Evolutionary conservation across 768 basidiomycete species (phyloP), one percentile per base, ranked within the genome.

Genomic region (Pisolithus orientalis): DNA sequence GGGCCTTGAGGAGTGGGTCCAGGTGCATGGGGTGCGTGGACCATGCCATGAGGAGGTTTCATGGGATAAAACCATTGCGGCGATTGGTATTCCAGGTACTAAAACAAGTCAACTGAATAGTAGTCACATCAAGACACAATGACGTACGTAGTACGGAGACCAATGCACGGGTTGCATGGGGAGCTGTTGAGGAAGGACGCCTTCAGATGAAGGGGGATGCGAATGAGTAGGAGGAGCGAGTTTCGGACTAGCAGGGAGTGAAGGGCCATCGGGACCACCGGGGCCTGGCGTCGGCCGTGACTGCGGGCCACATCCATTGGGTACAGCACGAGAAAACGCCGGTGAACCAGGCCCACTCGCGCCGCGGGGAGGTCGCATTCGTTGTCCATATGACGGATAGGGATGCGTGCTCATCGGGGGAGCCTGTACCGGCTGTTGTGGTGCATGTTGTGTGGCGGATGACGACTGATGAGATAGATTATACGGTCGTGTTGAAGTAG

Each of bases 321-420:
- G 71, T 67, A 84, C 75, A 45, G 77, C 73, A 31, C 86, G 80
- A 34, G 76, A 58, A 66, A 80, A 87, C 28, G 77, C 77, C 40
- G 86, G 85, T 65, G 87, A 87, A 47, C 84, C 77, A 40, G 86
- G 84, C 25, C 74, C 75, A 51, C 73, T 73, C 66, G 73, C 71
- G 47, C 77, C 74, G 54, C 64, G 69, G 54, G 69, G 74, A 47
- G 66, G 72, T 58, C 78, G 76, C 59, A 77, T 72, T 49, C 64
- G 65, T n/a, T 82, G 78, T 29, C 79, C 78, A 59, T 79, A 84
- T 13, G 75, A 59, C 31, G 74, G 59, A 64, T 64, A 83, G 25
- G 70, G 67, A 49, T 75, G 75, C 50, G 74, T 53, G 53, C 74
- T 71, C 51, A 77, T 66, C 59, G 79, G 76, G 47, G 72, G 63